Evolutionary conservation across 2,329 filamentous ascomycete species (phyloP), one percentile per base, ranked within the genome.

Genomic region (Alternaria arbusti): DNA sequence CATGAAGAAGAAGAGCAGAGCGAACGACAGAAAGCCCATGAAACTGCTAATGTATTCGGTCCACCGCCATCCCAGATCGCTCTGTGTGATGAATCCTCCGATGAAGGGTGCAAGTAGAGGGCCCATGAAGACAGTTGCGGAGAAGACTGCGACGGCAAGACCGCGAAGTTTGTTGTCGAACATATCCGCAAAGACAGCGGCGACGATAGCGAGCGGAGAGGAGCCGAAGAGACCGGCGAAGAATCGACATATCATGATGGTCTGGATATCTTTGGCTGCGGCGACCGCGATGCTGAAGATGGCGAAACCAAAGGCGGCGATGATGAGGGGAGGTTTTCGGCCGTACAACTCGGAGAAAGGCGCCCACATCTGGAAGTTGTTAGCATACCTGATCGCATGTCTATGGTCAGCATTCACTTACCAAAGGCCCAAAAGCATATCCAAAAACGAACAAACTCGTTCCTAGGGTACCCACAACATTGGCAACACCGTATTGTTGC

Each of bases 111-210:
- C 85, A 5, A 86, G 66, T 8, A 87, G 74, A 0, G 86, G 85
- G 0, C 85, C 86, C 54, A 83, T 81, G 74, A 86, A 78, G 0
- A 79, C 85, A 5, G 82, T 84, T 49, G 82, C 82, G 28, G 82
- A 81, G 75, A 86, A 87, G 4, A 85, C 79, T 5, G 84, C 84
- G 50, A 87, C 83, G 4, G 79, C 78, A 0, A 81, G 64, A 50
- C 80, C 78, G 43, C 70, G 82, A 63, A 59, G 54, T 22, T 76
- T 78, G 67, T 86, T 86, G 70, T 85, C 79, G 68, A 86, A 87
- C 79, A 87, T 87, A 66, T 87, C 86, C 2, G 85, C 84, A 64
- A 87, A 88, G 9, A 88, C 82, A 6, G 85, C 85, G 8, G 84
- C 85, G 5, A 86, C 85, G 5, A 78, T 75, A 5, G 85, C 82